Evolutionary conservation across 2,329 filamentous ascomycete genomes (phyloP).

Genomic region (Aureobasidium sp.): DNA sequence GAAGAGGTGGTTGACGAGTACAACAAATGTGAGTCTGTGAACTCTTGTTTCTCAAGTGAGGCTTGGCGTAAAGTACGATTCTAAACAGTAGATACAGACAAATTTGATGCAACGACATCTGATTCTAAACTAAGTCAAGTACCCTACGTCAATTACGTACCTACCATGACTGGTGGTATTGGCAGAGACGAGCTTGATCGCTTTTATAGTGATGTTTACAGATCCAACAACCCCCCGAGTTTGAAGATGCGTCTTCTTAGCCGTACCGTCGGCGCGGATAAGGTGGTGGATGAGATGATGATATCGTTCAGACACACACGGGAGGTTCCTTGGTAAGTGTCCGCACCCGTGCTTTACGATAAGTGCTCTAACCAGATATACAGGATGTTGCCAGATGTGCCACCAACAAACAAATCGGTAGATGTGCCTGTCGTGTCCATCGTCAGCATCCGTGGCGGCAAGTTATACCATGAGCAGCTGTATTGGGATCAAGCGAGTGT

Average conservation of each 20-base stretch:
- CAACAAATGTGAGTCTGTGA: slow-evolving; percentile 13
- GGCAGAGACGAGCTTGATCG: slow-evolving; percentile 19
- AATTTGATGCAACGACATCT: slow-evolving; percentile 18
- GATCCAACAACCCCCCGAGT: slow-evolving; percentile 34
- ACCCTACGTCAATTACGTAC: too few species aligned
- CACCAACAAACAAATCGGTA: slow-evolving; percentile 45
- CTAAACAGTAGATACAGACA: background rate
- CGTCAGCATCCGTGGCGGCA: slow-evolving; percentile 45
- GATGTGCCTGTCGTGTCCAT: slow-evolving; percentile 49
- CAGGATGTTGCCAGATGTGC: slow-evolving; percentile 47
- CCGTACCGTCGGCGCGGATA: slow-evolving; percentile 48
- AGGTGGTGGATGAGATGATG: slow-evolving; percentile 52
- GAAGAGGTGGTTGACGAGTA: slow-evolving; percentile 30
- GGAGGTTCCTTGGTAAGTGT: slow-evolving; percentile 42
- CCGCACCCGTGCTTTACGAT: too few species aligned
- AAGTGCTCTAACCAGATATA: slow-evolving; percentile 18
- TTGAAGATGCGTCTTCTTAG: slow-evolving; percentile 45
- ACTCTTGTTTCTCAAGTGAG: background rate
- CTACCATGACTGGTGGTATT: too few species aligned
- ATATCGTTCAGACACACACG: slow-evolving; percentile 48
- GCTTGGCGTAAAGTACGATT: background rate
- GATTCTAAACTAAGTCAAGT: slow-evolving; percentile 13
- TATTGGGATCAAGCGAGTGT: slow-evolving; percentile 55
- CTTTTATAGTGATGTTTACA: slow-evolving; percentile 50
- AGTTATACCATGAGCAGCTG: slow-evolving; percentile 47